Base-by-base conservation (phyloP, 148 eudicot species). In the Nyssa sinensis region DNA sequence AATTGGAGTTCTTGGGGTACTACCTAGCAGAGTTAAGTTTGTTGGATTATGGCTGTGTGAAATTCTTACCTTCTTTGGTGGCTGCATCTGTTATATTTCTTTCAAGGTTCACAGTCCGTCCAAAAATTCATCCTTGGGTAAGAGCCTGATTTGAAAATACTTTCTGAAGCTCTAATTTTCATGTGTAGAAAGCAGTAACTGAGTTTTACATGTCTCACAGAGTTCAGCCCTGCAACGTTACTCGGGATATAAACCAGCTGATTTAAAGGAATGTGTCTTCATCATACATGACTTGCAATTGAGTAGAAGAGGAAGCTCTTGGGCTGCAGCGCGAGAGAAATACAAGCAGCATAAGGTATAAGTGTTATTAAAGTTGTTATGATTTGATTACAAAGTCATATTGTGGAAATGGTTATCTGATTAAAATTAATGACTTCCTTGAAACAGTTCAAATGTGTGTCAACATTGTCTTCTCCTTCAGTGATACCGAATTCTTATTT, bases 71-170 rank as follows among this genome's bases (percentile, higher is more conserved):
- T 62, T 94, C 98, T 47, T 64, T 83, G 76, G 81, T 95, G 64
- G 91, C 98, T 25, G 98, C 97, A 58, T 83, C 98, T n/a, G 96
- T 83, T 32, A 70, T 86, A n/a, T 94, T 87, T 72, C 88, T 94
- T n/a, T 84, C 97, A 34, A 86, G 86, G 62, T 84, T 92, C 75
- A 92, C 90, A 4, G 35, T 85, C 3, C 70, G 76, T 14, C 88
- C 97, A 0, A 70, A 69, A 35, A 73, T 67, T 65, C 87, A 89
- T 78, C 98, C 97, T 19, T 94, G 98, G 98, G 98, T 94, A 64
- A 57, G 83, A 60, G 72, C 27, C 57, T 30, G 57, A 23, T 37
- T 25, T 31, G 2, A 23, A n/a, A 68, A 14, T 65, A 24, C 23
- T n/a, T 4, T 4, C 7, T 5, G n/a, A 32, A 10, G 33, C n/a